Base-by-base conservation (phyloP, 768 basidiomycete genomes). In the Suillus discolor region DNA sequence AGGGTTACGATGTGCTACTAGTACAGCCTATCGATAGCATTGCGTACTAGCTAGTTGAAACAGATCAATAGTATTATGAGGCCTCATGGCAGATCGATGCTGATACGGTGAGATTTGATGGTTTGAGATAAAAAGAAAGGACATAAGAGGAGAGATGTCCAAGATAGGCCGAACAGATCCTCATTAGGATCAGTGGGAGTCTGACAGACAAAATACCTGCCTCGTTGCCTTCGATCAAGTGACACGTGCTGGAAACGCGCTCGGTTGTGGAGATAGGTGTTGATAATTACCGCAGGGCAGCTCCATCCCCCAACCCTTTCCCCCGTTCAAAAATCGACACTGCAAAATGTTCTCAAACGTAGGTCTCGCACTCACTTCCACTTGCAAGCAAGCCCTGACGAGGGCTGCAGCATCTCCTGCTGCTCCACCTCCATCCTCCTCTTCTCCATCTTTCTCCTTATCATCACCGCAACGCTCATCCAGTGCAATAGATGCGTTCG, bases 361-460 rank as follows among this genome's bases (percentile, higher is more conserved):
- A 18, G 97, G 96, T 62, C 97, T 85, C 28, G 89, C 87, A 44
- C 75, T 78, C 45, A 93, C 84, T 44, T 92, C 88, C n/a, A 96
- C 85, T 70, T 88, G 88, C 53, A 99, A 81, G 77, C 97, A 98
- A 41, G 90, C 87, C 64, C 86, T 81, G 16, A 97, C 94, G 57
- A 98, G 85, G 39, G 87, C 87, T 53, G 92, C 89, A 2, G 94
- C 97, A 71, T 97, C 95, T 16, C 87, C 89, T 44, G 97, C 82
- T 9, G 87, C 83, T 6, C 94, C 92, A 42, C 95, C 96, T 4
- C 93, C 93, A 74, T 97, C 95, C 6, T 69, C 67, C 72, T 96
- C 95, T 71, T 87, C 85, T 6, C 93, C 94, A 3, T 91, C 91
- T 61, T 75, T 78, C 72, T 89, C 89, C 72, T 89, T 89, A 54